Evolutionary conservation across 208 protist species (phyloP), one percentile per base, ranked within the genome.

Genomic region (Trypanosoma congolense): DNA sequence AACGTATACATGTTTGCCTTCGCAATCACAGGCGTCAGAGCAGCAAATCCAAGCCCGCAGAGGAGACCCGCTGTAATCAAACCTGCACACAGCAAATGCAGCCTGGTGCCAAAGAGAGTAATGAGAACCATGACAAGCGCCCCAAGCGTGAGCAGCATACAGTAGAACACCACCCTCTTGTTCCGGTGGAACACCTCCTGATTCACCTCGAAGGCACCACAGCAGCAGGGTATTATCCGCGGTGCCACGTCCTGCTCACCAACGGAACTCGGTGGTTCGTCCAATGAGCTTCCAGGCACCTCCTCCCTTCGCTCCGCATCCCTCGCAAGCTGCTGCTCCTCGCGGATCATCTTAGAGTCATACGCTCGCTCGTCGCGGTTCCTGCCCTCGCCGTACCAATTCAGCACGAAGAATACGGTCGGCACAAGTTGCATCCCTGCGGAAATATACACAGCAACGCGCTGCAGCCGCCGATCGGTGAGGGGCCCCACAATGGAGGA

Each of bases 1-100:
- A 85, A 92, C 5, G 64, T 56, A 50, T 80, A 86, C 24, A 88
- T 42, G 56, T 80, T 87, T 25, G 73, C 75, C 53, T 85, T 86
- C 26, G 84, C 80, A 26, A 87, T 77, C n/a, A 79, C 46, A 4
- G 65, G 51, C 33, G 80, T 74, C 10, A 92, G 71, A 9, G 77
- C 77, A 65, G 64, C 82, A 61, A 88, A 91, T 46, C 66, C 70
- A 28, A 60, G 60, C 16, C 24, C 30, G 49, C 59, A 73, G 42
- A 79, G 71, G 31, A 55, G 56, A 28, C 74, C 36, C 9, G 76
- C 63, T 35, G 82, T 66, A 9, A 51, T 55, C 12, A 70, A 52
- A 51, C 57, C 69, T 21, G 65, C 36, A 55, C 70, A 56, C 22
- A 86, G 55, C 14, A 76, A 31, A 29, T 62, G 50, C 28, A 65